phyloP scores from a whole-genome alignment of 352 stramenopile genomes.

The Phytopythium cucurbitacearum region DNA sequence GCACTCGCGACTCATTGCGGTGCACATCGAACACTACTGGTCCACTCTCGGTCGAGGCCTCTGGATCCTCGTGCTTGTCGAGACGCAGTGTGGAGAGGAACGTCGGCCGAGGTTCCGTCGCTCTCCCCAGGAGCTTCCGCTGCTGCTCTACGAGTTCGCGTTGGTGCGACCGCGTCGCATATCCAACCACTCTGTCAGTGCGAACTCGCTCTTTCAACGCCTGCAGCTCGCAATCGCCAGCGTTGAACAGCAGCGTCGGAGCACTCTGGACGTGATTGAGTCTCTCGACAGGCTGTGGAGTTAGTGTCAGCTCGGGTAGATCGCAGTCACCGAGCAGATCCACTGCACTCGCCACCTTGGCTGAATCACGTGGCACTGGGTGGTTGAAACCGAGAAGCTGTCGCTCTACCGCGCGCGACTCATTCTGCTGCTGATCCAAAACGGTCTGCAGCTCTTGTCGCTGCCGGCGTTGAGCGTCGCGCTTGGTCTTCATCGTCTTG shows the following conservation, averaged over 20 bases:
- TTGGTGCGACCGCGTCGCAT: constrained; percentile 10
- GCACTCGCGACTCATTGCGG: too few relatives aligned
- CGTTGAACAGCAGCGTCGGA: neutral
- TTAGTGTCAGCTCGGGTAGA: neutral
- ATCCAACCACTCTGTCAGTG: constrained; percentile 8
- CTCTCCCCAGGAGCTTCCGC: constrained; percentile 10
- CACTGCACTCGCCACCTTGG: too few relatives aligned
- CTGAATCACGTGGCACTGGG: too few relatives aligned
- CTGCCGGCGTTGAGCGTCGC: neutral
- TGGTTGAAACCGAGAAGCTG: neutral
- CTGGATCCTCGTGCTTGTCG: constrained; percentile 4
- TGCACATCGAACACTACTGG: too few relatives aligned
- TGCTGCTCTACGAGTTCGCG: constrained; percentile 16
- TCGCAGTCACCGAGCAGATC: constrained; percentile 1
- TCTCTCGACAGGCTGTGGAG: too few relatives aligned
- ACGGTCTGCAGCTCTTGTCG: constrained; percentile 4
- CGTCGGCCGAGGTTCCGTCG: constrained; percentile 13
- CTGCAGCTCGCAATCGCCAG: constrained; percentile 3
- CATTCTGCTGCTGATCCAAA: constrained; percentile 1
- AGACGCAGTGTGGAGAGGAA: constrained; percentile 27
- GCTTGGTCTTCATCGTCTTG: neutral
- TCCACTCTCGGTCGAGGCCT: too few relatives aligned
- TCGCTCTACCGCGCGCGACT: neutral
- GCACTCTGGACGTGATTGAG: neutral
- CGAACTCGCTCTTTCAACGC: constrained; percentile 9